A percentile compares a stretch with the other conserved stretches of the same genome.
phyloP scores from a whole-genome alignment of 768 basidiomycete species.

The Tephrocybe sp. region DNA sequence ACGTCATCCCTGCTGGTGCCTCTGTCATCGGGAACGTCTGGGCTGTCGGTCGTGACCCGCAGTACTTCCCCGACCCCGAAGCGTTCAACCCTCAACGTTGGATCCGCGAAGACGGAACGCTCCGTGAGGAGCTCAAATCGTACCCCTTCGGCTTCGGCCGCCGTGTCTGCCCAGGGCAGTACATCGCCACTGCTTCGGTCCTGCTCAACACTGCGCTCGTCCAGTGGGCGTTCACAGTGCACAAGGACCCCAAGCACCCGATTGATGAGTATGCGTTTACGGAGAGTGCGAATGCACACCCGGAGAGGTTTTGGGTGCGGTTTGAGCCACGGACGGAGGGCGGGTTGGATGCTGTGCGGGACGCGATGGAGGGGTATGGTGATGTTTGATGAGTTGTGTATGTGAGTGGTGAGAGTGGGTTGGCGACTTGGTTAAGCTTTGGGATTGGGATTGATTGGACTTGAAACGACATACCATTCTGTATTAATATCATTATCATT shows the following conservation, averaged over 20 bases:
- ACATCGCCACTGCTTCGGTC: conserved; percentile 52
- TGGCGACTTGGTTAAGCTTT: too few relatives aligned
- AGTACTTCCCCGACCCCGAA: conserved; percentile 58
- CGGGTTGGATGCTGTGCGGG: conserved; percentile 30
- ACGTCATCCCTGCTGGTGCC: conserved; percentile 53
- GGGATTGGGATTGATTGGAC: too few relatives aligned
- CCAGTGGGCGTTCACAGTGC: conserved; percentile 63
- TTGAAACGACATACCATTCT: too few relatives aligned
- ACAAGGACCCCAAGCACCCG: conserved; percentile 45
- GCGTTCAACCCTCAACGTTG: conserved; percentile 57
- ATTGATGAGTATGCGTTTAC: conserved; percentile 64
- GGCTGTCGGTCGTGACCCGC: conserved; percentile 58
- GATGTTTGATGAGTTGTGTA: too few relatives aligned
- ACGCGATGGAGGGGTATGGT: conserved; percentile 40
- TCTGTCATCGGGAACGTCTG: conserved; percentile 61
- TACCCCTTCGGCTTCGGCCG: conserved; percentile 59
- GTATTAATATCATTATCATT: too few relatives aligned
- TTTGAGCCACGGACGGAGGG: conserved; percentile 48
- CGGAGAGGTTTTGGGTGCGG: conserved; percentile 53
- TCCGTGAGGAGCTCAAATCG: conserved; percentile 51
- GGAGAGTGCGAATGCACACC: conserved; percentile 62
- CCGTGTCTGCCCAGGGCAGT: conserved; percentile 63
- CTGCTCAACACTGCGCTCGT: conserved; percentile 64
- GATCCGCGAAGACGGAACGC: conserved; percentile 38
- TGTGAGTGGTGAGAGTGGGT: too few relatives aligned